Conservation (phyloP, 163 green algal species). For the Botryococcus braunii region DNA sequence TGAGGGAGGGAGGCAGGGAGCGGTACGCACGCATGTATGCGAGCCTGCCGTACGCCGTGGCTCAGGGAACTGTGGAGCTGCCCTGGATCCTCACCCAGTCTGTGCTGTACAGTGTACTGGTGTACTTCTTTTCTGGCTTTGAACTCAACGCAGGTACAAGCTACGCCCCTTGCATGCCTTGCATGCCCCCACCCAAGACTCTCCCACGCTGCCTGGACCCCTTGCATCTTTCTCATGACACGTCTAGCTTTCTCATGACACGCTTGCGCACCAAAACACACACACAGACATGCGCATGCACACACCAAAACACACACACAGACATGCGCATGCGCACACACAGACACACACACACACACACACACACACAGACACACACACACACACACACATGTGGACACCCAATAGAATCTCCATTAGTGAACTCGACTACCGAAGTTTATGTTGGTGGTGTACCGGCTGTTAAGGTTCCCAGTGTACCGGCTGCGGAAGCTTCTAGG, state of each 20-base stretch:
- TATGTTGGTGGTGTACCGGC: too few relatives aligned
- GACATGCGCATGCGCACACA: too few relatives aligned
- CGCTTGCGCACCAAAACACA: slow-evolving; percentile 31
- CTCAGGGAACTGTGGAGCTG: slow-evolving; percentile 20
- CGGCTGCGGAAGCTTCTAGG: too few relatives aligned
- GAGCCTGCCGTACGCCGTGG: slow-evolving; percentile 14
- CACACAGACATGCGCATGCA: not conserved
- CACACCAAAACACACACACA: too few relatives aligned
- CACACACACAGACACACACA: too few relatives aligned
- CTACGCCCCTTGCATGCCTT: not conserved
- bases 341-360: too few relatives aligned
- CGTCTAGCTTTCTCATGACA: slow-evolving; percentile 34
- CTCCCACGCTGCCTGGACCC: not conserved
- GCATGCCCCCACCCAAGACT: not conserved
- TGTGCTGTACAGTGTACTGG: slow-evolving; percentile 29
- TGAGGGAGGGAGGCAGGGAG: too few relatives aligned
- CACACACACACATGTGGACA: too few relatives aligned
- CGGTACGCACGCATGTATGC: slow-evolving; percentile 17
- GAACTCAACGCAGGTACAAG: slow-evolving; percentile 10
- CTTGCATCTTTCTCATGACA: slow-evolving; percentile 18
- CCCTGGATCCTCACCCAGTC: slow-evolving; percentile 24
- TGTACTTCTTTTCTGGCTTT: slow-evolving; percentile 51
- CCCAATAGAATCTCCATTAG: too few relatives aligned
- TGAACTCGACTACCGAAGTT: too few relatives aligned
- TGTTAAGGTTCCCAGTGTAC: too few relatives aligned